Conservation (phyloP, 345 rosid species). For the Psidium guajava region DNA sequence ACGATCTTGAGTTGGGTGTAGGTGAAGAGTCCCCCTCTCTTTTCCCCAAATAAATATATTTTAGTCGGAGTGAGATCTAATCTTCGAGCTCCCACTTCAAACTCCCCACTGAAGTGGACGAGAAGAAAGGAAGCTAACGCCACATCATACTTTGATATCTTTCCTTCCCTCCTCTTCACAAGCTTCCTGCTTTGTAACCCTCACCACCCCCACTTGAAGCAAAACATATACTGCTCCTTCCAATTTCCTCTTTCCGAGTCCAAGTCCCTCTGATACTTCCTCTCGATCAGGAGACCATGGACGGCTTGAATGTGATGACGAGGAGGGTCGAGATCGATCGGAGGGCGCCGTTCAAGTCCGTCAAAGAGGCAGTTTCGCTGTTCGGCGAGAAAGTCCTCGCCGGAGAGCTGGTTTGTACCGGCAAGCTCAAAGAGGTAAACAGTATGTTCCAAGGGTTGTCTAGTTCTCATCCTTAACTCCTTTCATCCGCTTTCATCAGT, state of each 20-base stretch:
- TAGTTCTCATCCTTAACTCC: not conserved
- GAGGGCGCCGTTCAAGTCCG: conserved; percentile 58
- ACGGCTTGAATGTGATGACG: not conserved
- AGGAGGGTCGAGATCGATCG: conserved; percentile 74
- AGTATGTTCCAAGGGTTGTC: not conserved
- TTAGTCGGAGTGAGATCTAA: not conserved
- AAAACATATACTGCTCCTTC: not conserved
- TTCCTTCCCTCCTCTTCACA: not conserved
- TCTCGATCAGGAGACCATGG: not conserved
- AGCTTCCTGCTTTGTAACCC: not conserved
- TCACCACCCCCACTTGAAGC: not conserved
- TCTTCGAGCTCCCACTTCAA: not conserved
- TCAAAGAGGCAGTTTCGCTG: conserved; percentile 71
- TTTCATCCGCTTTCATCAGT: not conserved
- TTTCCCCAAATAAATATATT: not conserved
- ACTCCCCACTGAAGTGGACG: not conserved
- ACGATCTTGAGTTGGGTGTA: not conserved
- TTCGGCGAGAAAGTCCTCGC: conserved; percentile 72
- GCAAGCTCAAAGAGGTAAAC: conserved; percentile 44
- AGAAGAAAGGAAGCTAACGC: not conserved
- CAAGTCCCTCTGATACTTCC: not conserved
- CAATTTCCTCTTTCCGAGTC: not conserved
- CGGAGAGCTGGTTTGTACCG: conserved; percentile 36
- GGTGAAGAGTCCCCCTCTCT: not conserved
- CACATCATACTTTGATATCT: not conserved